These are phyloP conservation scores for Closterium sp. DNA, from an alignment of 139 green algal genomes.

Conservation along the genomic window DNA sequence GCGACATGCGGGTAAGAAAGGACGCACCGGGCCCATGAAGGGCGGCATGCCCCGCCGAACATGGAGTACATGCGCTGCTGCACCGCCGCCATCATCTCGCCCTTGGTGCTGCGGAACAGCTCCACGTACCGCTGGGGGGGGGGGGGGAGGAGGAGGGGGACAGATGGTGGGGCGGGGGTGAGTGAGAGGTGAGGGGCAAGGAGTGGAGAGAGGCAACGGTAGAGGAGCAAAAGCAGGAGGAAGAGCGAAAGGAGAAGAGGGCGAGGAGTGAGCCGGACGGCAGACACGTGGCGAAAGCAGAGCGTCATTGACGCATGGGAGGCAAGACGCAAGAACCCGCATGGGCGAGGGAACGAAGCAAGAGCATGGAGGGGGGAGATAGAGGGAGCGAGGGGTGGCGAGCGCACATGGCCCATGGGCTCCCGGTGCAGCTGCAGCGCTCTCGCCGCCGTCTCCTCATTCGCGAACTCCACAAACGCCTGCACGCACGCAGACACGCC, in stretches of 20 bases:
- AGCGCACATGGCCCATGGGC: conserved; percentile 34
- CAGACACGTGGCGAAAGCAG: no score
- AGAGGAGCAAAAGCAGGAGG: neutral
- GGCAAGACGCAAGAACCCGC: neutral
- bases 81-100: conserved; percentile 50
- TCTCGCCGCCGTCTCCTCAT: conserved; percentile 35
- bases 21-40: neutral
- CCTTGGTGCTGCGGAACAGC: conserved; percentile 52
- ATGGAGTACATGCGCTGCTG: conserved; percentile 45
- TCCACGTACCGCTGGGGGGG: conserved; percentile 46
- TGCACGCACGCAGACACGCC: no score
- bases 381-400: no score
- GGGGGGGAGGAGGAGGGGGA: neutral
- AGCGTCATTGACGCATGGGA: neutral
- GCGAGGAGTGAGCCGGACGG: neutral
- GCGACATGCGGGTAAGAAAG: neutral
- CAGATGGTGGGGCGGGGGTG: no score
- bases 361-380: neutral
- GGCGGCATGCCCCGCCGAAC: no score
- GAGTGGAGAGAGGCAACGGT: neutral
- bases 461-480: conserved; percentile 76
- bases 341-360: neutral
- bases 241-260: neutral
- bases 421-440: conserved; percentile 50
- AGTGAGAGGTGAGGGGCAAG: neutral